phyloP scores from a whole-genome alignment of 305 asterid genomes.

The Fraxinus platypoda region DNA sequence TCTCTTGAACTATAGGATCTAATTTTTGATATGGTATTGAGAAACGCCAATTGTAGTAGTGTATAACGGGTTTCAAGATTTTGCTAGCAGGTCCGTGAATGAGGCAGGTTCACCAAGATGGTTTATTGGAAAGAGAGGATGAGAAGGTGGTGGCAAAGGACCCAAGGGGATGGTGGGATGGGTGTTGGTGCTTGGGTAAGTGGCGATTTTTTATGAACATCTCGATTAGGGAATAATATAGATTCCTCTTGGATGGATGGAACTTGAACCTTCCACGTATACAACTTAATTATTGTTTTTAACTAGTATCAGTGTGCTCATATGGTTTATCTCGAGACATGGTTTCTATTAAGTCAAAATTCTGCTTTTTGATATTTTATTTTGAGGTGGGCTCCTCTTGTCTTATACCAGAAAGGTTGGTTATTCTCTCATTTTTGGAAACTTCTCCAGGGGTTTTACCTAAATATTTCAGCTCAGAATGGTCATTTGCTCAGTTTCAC shows the following conservation, averaged over 20 bases:
- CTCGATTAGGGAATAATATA: background rate
- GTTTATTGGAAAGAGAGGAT: background rate
- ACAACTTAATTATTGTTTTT: background rate
- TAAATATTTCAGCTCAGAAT: slow-evolving; percentile 89
- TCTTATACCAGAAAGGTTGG: slow-evolving; percentile 1
- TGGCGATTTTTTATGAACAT: background rate
- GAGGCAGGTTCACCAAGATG: background rate
- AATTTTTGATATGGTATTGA: background rate
- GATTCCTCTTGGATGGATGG: background rate
- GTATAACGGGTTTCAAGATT: background rate
- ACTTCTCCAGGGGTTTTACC: slow-evolving; percentile 72
- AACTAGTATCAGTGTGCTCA: background rate
- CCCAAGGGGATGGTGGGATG: background rate
- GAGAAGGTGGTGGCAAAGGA: background rate
- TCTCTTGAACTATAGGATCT: background rate
- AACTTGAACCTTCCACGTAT: background rate
- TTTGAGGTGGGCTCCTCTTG: slow-evolving; percentile 2
- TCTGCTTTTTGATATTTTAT: slow-evolving; percentile 7
- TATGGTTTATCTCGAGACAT: background rate
- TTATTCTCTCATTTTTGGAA: slow-evolving; percentile 21
- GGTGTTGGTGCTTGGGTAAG: background rate
- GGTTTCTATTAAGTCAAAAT: background rate
- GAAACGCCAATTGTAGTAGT: background rate
- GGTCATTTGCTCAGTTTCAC: slow-evolving; percentile 97
- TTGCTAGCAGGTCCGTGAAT: background rate